Base-by-base conservation (phyloP, 257 asterid genomes). In the Misopates orontium region DNA sequence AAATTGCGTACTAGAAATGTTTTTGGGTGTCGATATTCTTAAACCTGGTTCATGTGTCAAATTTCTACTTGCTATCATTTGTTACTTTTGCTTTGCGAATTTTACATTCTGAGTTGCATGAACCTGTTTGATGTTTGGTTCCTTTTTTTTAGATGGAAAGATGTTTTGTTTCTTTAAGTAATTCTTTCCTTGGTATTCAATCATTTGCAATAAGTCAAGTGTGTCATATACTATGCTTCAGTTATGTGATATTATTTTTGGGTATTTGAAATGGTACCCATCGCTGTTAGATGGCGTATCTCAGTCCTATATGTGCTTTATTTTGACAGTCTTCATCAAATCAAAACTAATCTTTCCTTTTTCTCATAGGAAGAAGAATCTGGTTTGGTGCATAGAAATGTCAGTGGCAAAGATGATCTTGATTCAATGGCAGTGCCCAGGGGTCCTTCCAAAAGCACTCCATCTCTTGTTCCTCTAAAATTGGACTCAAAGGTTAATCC, bases 361-460 rank as follows among this genome's bases (percentile, higher is more conserved):
- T 44, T 68, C 74, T 66, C 55, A 39, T 76, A 87, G 97, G 91
- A 75, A 41, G 89, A 81, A 68, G 82, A 70, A 47, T 23, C 72
- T 48, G 78, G 64, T 53, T 67, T 84, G 52, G 49, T 64, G 14
- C 78, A 51, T 36, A 76, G 22, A 71, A 64, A 82, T 53, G 57
- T 70, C 48, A 11, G 52, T 62, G 23, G 61, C 58, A 42, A 85
- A 14, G 80, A 71, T 47, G 80, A 64, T 17, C 71, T 45, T 15
- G 84, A 75, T 59, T 66, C 65, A n/a, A 59, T 62, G 70, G 48
- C 78, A 47, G 32, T 63, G 69, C 83, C 89, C 39, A 69, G 77
- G 73, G 82, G 84, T 78, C 88, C 83, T 58, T 67, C 84, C 56
- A 81, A 80, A 72, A 72, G 60, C 66, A 63, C 25, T 44, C 67